Conservation (phyloP, 1,139 yeast species). For the Meyerozyma smithsonii region DNA sequence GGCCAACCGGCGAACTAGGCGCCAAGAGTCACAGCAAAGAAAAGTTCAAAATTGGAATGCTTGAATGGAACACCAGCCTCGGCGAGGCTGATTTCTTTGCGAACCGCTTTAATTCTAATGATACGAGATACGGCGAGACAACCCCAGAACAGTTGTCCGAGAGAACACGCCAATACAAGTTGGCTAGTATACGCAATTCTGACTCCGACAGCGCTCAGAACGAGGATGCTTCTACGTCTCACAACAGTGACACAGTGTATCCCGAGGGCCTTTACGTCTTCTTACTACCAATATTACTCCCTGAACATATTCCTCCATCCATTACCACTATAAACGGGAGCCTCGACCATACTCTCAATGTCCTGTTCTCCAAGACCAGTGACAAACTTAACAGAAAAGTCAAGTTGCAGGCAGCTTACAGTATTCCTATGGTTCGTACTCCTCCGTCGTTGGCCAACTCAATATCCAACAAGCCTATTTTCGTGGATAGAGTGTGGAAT, state of each 20-base stretch:
- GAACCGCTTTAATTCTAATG: slow-evolving; percentile 32
- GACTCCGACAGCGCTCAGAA: slow-evolving; percentile 1
- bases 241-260: slow-evolving; percentile 17
- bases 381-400: slow-evolving; percentile 34
- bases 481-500: slow-evolving; percentile 80
- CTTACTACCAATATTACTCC: slow-evolving; percentile 64
- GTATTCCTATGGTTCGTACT: slow-evolving; percentile 58
- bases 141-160: slow-evolving; percentile 32
- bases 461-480: slow-evolving; percentile 74
- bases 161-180: slow-evolving; percentile 33
- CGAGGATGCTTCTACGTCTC: slow-evolving; percentile 3
- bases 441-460: slow-evolving; percentile 79
- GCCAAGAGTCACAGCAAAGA: slow-evolving; percentile 39
- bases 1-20: slow-evolving; percentile 57
- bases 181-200: slow-evolving; percentile 8
- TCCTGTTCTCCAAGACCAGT: slow-evolving; percentile 28
- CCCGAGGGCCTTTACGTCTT: slow-evolving; percentile 81
- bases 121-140: slow-evolving; percentile 23
- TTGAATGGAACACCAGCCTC: slow-evolving; percentile 43
- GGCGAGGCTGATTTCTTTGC: slow-evolving; percentile 47
- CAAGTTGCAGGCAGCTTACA: slow-evolving; percentile 26
- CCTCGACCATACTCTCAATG: slow-evolving; percentile 31
- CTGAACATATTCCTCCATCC: slow-evolving; percentile 70
- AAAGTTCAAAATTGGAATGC: slow-evolving; percentile 42
- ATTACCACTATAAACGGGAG: slow-evolving; percentile 53